Conservation (phyloP, 2,329 filamentous ascomycete genomes). For the Ophiostoma triangulosporum region DNA sequence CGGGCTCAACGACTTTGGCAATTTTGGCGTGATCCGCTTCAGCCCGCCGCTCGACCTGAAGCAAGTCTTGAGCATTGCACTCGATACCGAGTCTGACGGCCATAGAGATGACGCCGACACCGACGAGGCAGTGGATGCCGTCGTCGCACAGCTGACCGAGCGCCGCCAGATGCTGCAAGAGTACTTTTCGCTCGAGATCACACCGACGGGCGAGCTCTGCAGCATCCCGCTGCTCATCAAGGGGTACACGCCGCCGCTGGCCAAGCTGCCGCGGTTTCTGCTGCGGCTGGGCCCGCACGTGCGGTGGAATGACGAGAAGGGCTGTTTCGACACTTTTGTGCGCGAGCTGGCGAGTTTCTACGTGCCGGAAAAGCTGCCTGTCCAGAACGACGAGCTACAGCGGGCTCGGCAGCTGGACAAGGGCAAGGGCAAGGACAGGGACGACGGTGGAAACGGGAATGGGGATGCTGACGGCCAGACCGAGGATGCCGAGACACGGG, state of each 20-base stretch:
- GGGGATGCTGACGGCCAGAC: slow-evolving; percentile 18
- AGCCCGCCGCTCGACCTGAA: slow-evolving; percentile 58
- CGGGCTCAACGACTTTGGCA: slow-evolving; percentile 80
- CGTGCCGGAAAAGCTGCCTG: slow-evolving; percentile 69
- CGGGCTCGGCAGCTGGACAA: slow-evolving; percentile 13
- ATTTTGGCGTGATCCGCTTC: slow-evolving; percentile 77
- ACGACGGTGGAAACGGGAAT: slow-evolving; percentile 13
- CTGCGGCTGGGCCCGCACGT: slow-evolving; percentile 79
- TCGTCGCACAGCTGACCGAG: slow-evolving; percentile 56
- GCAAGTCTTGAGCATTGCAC: slow-evolving; percentile 60
- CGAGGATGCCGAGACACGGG: slow-evolving; percentile 33
- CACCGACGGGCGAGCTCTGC: slow-evolving; percentile 59
- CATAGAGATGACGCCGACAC: slow-evolving; percentile 38
- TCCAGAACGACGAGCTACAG: neutral
- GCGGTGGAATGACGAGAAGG: slow-evolving; percentile 71
- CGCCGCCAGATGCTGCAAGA: slow-evolving; percentile 77
- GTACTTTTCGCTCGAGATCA: slow-evolving; percentile 82
- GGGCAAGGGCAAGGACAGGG: slow-evolving; percentile 3
- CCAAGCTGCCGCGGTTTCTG: slow-evolving; percentile 79
- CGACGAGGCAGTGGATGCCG: slow-evolving; percentile 35
- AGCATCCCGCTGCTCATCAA: slow-evolving; percentile 76
- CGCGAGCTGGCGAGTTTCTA: slow-evolving; percentile 81
- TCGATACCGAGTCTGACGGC: slow-evolving; percentile 55
- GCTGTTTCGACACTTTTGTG: slow-evolving; percentile 77
- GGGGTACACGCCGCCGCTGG: slow-evolving; percentile 73